A percentile compares a stretch with the other conserved stretches of the same genome.
phyloP scores from a whole-genome alignment of 805 yeast genomes.

The Kuraishia piskuri region DNA sequence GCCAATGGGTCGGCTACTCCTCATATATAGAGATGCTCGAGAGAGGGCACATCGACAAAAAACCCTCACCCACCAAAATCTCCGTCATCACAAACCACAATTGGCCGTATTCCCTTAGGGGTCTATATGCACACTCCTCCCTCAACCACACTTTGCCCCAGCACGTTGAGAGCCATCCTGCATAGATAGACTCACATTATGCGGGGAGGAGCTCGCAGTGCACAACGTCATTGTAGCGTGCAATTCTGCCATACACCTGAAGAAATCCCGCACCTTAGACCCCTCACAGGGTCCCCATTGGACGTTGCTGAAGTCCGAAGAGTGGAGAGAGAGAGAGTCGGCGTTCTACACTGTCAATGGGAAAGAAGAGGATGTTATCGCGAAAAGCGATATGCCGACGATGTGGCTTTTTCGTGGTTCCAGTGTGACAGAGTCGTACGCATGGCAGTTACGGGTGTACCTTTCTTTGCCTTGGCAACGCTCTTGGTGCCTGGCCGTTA shows the following conservation, averaged over 20 bases:
- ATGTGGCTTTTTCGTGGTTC: too few species aligned
- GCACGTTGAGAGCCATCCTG: not conserved
- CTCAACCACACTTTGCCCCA: too few species aligned
- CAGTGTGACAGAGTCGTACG: too few species aligned
- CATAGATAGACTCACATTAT: not conserved
- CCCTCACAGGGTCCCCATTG: not conserved
- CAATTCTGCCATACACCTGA: not conserved
- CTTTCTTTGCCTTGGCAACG: too few species aligned
- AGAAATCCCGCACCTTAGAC: not conserved
- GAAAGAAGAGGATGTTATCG: too few species aligned
- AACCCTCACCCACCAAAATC: not conserved
- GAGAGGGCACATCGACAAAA: too few species aligned
- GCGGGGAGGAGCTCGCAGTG: not conserved
- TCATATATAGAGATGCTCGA: not conserved
- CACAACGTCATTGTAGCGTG: not conserved
- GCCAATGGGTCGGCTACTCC: too few species aligned
- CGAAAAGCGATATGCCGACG: too few species aligned
- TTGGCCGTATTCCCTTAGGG: not conserved
- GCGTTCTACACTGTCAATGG: too few species aligned
- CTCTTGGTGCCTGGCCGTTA: too few species aligned
- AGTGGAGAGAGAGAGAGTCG: too few species aligned
- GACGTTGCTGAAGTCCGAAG: not conserved
- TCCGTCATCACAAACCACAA: not conserved
- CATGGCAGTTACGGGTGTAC: too few species aligned
- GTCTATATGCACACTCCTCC: not conserved